Evolutionary conservation across 345 rosid genomes (phyloP).

Genomic region (Anastatica hierochuntica): DNA sequence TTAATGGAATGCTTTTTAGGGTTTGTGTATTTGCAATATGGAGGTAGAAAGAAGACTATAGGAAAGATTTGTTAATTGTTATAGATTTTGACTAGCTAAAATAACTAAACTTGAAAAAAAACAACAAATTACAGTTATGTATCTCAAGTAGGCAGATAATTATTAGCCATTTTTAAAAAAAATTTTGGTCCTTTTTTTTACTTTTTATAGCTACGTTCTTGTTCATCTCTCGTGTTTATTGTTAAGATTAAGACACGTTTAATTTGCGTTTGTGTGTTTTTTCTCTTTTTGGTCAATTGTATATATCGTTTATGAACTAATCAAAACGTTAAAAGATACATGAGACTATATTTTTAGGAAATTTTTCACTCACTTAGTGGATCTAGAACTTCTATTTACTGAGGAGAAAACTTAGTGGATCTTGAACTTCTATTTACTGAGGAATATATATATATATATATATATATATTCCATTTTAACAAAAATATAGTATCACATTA

Average conservation of each 20-base stretch:
- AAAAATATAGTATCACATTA: no score
- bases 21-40: no score
- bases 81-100: background rate
- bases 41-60: no score
- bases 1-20: background rate
- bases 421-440: no score
- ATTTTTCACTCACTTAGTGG: no score
- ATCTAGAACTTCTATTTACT: no score
- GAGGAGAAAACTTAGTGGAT: no score
- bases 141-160: background rate
- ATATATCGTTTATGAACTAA: no score
- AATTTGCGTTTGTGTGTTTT: background rate
- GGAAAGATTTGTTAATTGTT: background rate
- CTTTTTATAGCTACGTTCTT: constrained; percentile 1
- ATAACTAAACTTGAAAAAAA: background rate
- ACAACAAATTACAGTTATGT: constrained; percentile 7
- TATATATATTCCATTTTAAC: no score
- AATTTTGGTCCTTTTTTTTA: background rate
- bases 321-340: background rate
- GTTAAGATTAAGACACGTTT: background rate
- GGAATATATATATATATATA: no score
- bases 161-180: background rate
- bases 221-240: constrained; percentile 1
- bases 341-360: no score
- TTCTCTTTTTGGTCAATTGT: no score